These are phyloP conservation scores for Chalciporus piperatus DNA, from an alignment of 768 basidiomycete species.

Conservation along the genomic window DNA sequence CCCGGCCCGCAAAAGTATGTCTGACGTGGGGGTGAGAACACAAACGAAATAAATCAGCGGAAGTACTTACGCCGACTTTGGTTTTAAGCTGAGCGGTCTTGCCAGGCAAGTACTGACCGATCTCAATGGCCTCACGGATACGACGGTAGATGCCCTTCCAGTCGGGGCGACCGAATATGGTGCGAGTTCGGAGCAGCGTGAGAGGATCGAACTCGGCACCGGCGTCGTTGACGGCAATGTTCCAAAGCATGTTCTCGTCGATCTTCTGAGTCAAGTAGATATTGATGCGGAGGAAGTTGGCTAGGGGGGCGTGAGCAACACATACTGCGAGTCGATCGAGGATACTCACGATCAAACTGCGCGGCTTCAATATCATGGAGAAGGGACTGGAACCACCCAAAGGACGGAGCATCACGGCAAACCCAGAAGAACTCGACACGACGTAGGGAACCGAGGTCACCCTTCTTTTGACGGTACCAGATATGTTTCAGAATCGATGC, in stretches of 20 bases:
- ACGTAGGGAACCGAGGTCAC: conserved; percentile 73
- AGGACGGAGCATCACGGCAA: conserved; percentile 92
- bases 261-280: conserved; percentile 89
- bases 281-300: conserved; percentile 90
- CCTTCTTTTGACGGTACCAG: conserved; percentile 86
- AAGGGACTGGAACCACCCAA: conserved; percentile 94
- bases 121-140: conserved; percentile 76
- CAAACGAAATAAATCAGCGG: neutral
- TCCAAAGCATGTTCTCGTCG: conserved; percentile 84
- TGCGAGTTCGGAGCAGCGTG: conserved; percentile 83
- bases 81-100: conserved; percentile 76
- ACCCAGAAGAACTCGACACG: conserved; percentile 96
- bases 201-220: conserved; percentile 86
- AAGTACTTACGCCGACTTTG: conserved; percentile 68
- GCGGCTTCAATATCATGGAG: conserved; percentile 86
- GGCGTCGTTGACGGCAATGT: conserved; percentile 84
- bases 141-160: conserved; percentile 79
- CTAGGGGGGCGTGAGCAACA: conserved; percentile 38
- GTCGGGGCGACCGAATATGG: conserved; percentile 90
- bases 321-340: neutral
- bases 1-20: conserved; percentile 90
- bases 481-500: conserved; percentile 94
- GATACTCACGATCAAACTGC: conserved; percentile 78
- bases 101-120: conserved; percentile 79
- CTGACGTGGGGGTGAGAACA: conserved; percentile 32